Percentiles rank a stretch among this genome's conserved stretches.
phyloP scores from a whole-genome alignment of 495 filamentous ascomycete genomes.

The Neurospora discreta region DNA sequence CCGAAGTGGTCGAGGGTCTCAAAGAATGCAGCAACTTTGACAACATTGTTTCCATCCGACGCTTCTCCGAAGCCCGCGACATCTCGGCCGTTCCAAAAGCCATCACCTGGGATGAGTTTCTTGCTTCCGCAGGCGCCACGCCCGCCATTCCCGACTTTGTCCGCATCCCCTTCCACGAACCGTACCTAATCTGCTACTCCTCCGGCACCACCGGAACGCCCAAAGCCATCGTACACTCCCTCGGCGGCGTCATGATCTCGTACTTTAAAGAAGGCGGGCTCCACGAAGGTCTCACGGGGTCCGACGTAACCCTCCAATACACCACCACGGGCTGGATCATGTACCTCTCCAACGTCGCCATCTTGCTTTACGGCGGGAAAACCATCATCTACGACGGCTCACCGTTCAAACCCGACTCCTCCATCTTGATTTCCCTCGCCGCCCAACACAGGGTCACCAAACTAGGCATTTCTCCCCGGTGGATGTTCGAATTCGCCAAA shows the following conservation, averaged over 20 bases:
- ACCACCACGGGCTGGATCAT: constrained; percentile 77
- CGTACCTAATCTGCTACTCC: constrained; percentile 62
- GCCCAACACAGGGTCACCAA: constrained; percentile 47
- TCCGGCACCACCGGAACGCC: constrained; percentile 63
- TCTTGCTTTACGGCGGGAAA: constrained; percentile 44
- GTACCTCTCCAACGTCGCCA: constrained; percentile 50
- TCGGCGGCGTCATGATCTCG: constrained; percentile 50
- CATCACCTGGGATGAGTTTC: constrained; percentile 41
- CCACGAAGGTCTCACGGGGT: constrained; percentile 41
- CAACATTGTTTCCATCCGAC: constrained; percentile 53
- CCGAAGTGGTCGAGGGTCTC: constrained; percentile 52
- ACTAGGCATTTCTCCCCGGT: constrained; percentile 63
- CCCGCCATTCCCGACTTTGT: constrained; percentile 40
- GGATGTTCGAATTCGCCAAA: constrained; percentile 57
- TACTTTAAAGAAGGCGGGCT: constrained; percentile 49
- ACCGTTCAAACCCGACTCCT: constrained; percentile 56
- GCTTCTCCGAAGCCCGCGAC: constrained; percentile 51
- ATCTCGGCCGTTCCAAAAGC: constrained; percentile 42
- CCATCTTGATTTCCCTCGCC: constrained; percentile 46
- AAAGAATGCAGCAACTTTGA: constrained; percentile 44
- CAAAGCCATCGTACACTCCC: constrained; percentile 65
- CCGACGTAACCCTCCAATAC: constrained; percentile 45
- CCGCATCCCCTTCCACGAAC: constrained; percentile 52
- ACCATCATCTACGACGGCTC: constrained; percentile 66
- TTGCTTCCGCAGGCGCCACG: constrained; percentile 25